Percentiles rank a stretch among this genome's conserved stretches.
These are phyloP conservation scores for Annulohypoxylon bovei DNA, from an alignment of 495 filamentous ascomycete genomes.

Conservation along the genomic window DNA sequence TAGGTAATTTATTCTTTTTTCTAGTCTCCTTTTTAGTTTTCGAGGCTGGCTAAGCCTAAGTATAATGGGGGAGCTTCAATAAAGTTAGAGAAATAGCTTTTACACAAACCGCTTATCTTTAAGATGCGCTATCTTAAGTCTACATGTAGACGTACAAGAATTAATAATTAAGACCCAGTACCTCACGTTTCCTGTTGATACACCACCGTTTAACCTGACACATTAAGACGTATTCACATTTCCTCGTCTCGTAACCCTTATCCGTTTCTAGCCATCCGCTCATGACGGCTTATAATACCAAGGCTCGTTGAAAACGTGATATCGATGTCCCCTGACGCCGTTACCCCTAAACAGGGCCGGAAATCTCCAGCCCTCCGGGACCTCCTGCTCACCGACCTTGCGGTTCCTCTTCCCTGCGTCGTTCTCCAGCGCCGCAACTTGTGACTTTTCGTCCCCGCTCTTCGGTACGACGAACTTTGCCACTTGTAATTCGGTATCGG, in stretches of 20 bases:
- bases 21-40: too few species aligned
- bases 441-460: conserved; percentile 66
- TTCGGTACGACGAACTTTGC: conserved; percentile 93
- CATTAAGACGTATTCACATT: conserved; percentile 30
- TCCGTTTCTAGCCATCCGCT: not conserved
- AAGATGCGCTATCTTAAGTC: not conserved
- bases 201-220: conserved; percentile 16
- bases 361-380: conserved; percentile 82
- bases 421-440: conserved; percentile 47
- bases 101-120: not conserved
- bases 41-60: too few species aligned
- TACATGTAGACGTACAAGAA: conserved; percentile 4
- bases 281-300: conserved; percentile 67
- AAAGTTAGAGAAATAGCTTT: not conserved
- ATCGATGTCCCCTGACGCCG: conserved; percentile 88
- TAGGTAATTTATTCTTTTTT: not conserved
- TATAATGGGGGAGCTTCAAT: too few species aligned
- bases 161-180: conserved; percentile 18
- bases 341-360: conserved; percentile 86
- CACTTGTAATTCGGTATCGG: conserved; percentile 97
- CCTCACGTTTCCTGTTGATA: not conserved
- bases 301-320: conserved; percentile 97
- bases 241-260: conserved; percentile 11
- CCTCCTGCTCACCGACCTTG: conserved; percentile 68
- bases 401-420: conserved; percentile 46